A percentile compares a stretch with the other conserved stretches of the same genome.
These are phyloP conservation scores for Boletus subparvulus DNA, from an alignment of 768 basidiomycete species.

Conservation along the genomic window DNA sequence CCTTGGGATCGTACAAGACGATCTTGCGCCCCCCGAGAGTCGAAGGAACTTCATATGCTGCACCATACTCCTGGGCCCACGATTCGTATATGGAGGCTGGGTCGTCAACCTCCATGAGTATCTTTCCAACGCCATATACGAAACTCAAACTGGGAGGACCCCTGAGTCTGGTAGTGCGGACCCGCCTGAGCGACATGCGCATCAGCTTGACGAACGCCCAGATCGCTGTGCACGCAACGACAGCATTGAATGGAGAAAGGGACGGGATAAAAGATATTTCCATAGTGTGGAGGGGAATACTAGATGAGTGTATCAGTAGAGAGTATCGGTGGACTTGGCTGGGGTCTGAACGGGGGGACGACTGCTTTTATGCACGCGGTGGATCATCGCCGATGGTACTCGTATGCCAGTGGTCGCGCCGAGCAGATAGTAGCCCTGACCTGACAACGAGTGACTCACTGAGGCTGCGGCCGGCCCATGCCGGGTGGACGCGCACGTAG, in stretches of 20 bases:
- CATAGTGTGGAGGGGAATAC: background rate
- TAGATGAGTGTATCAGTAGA: background rate
- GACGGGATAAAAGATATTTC: background rate
- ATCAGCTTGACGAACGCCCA: slow-evolving; percentile 11
- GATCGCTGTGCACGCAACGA: background rate
- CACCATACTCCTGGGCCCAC: slow-evolving; percentile 19
- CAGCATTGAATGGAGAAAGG: background rate
- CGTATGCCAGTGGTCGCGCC: no score
- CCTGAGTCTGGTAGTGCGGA: background rate
- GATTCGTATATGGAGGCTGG: slow-evolving; percentile 11
- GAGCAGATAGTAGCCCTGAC: no score
- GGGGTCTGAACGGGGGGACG: no score
- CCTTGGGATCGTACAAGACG: slow-evolving; percentile 41
- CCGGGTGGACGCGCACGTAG: no score
- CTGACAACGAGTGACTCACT: no score
- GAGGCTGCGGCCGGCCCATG: no score
- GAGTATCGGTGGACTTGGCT: no score
- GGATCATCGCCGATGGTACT: no score
- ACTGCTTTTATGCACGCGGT: no score
- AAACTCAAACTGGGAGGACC: slow-evolving; percentile 17
- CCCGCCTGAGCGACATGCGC: background rate
- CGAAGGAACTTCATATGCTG: slow-evolving; percentile 7
- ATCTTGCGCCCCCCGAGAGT: slow-evolving; percentile 3
- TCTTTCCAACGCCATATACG: slow-evolving; percentile 12
- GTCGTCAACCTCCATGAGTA: background rate